These are phyloP conservation scores for Russula sp. DNA, from an alignment of 768 basidiomycete species.

Conservation along the genomic window DNA sequence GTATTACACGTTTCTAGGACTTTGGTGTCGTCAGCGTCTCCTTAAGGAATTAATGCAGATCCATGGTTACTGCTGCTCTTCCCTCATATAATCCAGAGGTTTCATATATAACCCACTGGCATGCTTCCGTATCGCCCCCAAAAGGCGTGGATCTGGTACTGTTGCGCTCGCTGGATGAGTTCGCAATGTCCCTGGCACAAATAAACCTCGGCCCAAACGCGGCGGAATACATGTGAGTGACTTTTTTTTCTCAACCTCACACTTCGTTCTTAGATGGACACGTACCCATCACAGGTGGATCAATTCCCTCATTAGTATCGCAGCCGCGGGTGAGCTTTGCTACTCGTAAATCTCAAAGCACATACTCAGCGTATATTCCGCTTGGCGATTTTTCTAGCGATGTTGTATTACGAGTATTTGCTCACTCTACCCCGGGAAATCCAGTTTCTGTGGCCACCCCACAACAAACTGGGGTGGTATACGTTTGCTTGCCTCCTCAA, in stretches of 20 bases:
- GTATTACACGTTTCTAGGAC: no score
- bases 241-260: no score
- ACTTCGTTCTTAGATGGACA: not conserved
- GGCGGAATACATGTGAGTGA: not conserved
- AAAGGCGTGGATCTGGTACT: not conserved
- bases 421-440: slow-evolving; percentile 32
- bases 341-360: not conserved
- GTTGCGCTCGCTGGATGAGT: not conserved
- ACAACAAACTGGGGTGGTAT: slow-evolving; percentile 31
- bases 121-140: not conserved
- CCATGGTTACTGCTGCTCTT: not conserved
- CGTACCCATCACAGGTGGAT: not conserved
- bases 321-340: slow-evolving; percentile 2
- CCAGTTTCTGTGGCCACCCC: slow-evolving; percentile 36
- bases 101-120: slow-evolving; percentile 1
- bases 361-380: not conserved
- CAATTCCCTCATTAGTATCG: not conserved
- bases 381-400: slow-evolving; percentile 14
- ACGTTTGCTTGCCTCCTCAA: slow-evolving; percentile 42
- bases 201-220: not conserved
- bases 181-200: slow-evolving; percentile 5
- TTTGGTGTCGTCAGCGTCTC: not conserved
- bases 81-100: not conserved
- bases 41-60: not conserved
- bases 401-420: slow-evolving; percentile 29